A percentile compares a stretch with the other conserved stretches of the same genome.
Evolutionary conservation across 2,329 filamentous ascomycete species (phyloP).

Genomic region (Aspergillus felis): DNA sequence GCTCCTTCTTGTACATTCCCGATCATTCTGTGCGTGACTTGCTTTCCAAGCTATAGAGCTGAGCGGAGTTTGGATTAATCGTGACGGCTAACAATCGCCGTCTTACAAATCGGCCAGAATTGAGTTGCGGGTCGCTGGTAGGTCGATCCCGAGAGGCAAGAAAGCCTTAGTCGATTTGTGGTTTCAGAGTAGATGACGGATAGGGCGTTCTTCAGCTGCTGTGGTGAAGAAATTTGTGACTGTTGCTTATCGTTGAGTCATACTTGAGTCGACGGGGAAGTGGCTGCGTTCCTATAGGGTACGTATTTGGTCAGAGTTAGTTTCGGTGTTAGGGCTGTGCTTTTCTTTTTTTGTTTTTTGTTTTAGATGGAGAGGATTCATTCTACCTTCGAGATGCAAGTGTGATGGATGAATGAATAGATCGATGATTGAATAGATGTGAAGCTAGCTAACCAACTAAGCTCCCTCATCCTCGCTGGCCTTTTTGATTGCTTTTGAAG

Average conservation of each 20-base stretch:
- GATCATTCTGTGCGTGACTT: background rate
- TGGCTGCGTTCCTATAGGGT: background rate
- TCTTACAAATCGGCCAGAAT: background rate
- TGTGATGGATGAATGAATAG: no score
- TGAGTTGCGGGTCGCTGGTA: background rate
- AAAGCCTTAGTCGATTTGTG: background rate
- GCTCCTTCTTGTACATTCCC: background rate
- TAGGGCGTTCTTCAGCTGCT: background rate
- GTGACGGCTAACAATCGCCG: background rate
- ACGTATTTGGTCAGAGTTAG: no score
- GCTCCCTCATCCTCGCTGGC: background rate
- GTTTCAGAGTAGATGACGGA: background rate
- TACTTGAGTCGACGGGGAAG: background rate
- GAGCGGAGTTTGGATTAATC: no score
- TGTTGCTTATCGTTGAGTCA: background rate
- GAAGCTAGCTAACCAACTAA: background rate
- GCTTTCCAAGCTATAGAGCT: background rate
- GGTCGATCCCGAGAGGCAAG: background rate
- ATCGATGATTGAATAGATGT: background rate
- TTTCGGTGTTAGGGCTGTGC: background rate
- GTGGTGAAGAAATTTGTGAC: background rate
- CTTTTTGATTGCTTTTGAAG: background rate
- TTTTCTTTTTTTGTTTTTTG: background rate
- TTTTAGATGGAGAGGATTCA: background rate
- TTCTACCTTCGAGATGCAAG: background rate